Evolutionary conservation across 495 filamentous ascomycete species (phyloP).

Genomic region (Podospora comata): DNA sequence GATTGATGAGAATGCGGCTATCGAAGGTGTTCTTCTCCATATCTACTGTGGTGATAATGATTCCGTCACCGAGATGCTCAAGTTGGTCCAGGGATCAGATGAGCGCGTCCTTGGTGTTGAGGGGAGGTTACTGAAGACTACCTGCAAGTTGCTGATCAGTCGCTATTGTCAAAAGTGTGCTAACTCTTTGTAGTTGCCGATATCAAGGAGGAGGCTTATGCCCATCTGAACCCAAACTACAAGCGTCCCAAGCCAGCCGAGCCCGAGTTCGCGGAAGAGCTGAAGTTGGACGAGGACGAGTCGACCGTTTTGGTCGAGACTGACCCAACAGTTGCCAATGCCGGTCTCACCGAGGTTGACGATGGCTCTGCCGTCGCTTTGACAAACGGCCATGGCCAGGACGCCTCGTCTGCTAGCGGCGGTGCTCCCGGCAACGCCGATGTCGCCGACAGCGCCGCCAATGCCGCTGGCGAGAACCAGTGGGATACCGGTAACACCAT

Average conservation of each 20-base stretch:
- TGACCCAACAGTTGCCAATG: slow-evolving; percentile 76
- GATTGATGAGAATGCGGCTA: slow-evolving; percentile 71
- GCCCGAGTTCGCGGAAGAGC: slow-evolving; percentile 33
- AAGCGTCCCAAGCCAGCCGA: slow-evolving; percentile 33
- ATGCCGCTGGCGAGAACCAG: slow-evolving; percentile 62
- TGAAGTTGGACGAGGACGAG: slow-evolving; percentile 19
- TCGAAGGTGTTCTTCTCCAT: slow-evolving; percentile 83
- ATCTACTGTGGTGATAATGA: slow-evolving; percentile 83
- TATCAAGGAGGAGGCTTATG: slow-evolving; percentile 60
- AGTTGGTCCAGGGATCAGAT: slow-evolving; percentile 75
- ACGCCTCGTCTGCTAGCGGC: slow-evolving; percentile 38
- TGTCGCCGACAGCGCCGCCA: slow-evolving; percentile 60
- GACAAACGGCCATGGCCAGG: slow-evolving; percentile 50
- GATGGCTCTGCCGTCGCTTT: slow-evolving; percentile 41
- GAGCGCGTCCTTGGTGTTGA: slow-evolving; percentile 66
- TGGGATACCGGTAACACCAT: slow-evolving; percentile 59
- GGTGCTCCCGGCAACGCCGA: slow-evolving; percentile 50
- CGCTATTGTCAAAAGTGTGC: not conserved
- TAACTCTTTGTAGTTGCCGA: slow-evolving; percentile 56
- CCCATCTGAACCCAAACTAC: slow-evolving; percentile 39
- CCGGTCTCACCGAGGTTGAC: slow-evolving; percentile 67
- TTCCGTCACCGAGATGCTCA: slow-evolving; percentile 78
- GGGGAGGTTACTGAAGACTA: slow-evolving; percentile 61
- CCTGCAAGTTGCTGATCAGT: slow-evolving; percentile 58
- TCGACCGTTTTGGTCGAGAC: slow-evolving; percentile 51